Evolutionary conservation across 176 grass and related monocot species (phyloP), one percentile per base, ranked within the genome.

Genomic region (Aegilops tauschii): DNA sequence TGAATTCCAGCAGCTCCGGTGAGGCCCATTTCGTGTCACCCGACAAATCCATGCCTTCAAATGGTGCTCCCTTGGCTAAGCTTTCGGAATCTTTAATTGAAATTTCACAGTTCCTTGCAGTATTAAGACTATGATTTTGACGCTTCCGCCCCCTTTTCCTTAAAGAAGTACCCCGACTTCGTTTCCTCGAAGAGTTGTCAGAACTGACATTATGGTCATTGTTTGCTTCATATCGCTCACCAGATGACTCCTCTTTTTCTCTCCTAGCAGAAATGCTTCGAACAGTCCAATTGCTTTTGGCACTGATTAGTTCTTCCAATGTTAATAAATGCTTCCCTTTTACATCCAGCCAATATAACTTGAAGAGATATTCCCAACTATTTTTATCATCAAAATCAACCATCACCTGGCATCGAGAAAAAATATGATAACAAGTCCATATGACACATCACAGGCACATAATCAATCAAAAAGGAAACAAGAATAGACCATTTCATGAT

Each of bases 351-450:
- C 97, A 99, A 85, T 99, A 99, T 74, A 97, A 81, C 82, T 99
- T 99, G 87, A 99, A 99, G 67, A 99, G 92, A 83, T 99, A 99
- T 87, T 99, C 94, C 97, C 97, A 99, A 81, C 91, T 99, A 90
- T 86, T 93, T 87, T 91, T 85, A 75, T 99, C 97, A 81, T 99
- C 92, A 85, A 99, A 99, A 87, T 99, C 97, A 86, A 99, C 90
- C 18, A 34, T 87, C 88, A 83, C 89, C 97, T 99, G 87, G 37
- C 75, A 83, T 39, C 42, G 21, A 50, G 2, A 32, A 37, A 73
- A 65, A 21, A 59, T 23, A 79, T 6, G 27, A 58, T 82, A 73
- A 65, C 30, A 54, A 71, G 54, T 80, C 66, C 66, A 73, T 73
- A 89, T 29, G 67, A 79, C 47, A 63, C 3, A 21, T 50, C 4